Base-by-base conservation (phyloP, 1,284 basidiomycete species). In the Abortiporus biennis region DNA sequence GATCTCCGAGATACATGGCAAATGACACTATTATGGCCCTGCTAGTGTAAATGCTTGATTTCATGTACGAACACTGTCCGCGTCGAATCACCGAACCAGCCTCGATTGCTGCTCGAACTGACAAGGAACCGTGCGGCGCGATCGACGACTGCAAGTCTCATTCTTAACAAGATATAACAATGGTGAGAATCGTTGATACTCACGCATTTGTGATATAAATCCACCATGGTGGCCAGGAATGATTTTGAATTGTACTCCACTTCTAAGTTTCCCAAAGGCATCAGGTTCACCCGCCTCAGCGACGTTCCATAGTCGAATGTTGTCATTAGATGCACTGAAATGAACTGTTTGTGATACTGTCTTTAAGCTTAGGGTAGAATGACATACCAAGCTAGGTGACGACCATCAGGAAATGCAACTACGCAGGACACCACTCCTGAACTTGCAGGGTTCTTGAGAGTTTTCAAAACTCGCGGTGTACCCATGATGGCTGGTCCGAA, bases 141-240 rank as follows among this genome's bases (percentile, higher is more conserved):
- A 67, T 98, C 95, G 36, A 98, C 73, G 48, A 94, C 93, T 96
- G 56, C 37, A 35, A 47, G 40, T 41, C 47, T 40, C 43, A 43
- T 46, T 21, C 42, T 21, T 16, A 19, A 23, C 22, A 24, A 42
- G 12, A 6, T 19, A 40, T 30, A 16, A 22, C 36, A 27, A 36
- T 9, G 3, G 15, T 19, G 17, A 22, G 22, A 4, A 15, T 2
- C 22, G 6, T 15, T 9, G 3, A 24, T 6, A 53, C 58, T 29
- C 47, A 94, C 92, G 62, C 78, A 96, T 88, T 53, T 88, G 85
- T 3, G 92, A 95, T 13, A 97, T 78, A 47, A 84, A 88, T 1
- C 92, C 94, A 22, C 94, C 93, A 64, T 97, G 92, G 65, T 98
- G 94, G 0, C 95, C 95, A 3, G 93, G 88, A 29, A 99, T 90